phyloP scores from a whole-genome alignment of 2,329 filamentous ascomycete species.

The Neurospora sp. region DNA sequence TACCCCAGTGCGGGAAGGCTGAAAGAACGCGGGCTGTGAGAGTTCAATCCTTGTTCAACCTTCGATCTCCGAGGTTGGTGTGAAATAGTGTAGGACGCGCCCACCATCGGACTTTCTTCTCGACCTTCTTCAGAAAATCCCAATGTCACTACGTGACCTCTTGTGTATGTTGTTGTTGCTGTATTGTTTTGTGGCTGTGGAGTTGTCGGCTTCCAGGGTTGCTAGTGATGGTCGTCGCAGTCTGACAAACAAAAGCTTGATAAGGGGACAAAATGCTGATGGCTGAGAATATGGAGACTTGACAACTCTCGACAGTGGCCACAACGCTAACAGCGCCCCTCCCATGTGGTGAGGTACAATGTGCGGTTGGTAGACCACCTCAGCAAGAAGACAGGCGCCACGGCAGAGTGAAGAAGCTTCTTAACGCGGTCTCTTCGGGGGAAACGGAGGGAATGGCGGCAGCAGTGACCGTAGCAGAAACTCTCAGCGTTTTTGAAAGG shows the following conservation, averaged over 20 bases:
- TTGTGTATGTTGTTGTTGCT: not conserved
- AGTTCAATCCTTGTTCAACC: not conserved
- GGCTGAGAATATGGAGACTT: not conserved
- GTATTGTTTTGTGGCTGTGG: not conserved
- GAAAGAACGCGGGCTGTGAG: slow-evolving; percentile 12
- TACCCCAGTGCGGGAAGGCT: slow-evolving; percentile 19
- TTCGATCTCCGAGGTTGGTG: not conserved
- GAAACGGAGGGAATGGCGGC: not conserved
- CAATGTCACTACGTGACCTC: not conserved
- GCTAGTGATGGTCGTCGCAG: not conserved
- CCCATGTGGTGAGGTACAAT: not conserved
- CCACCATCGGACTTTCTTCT: not conserved
- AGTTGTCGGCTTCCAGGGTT: slow-evolving; percentile 4
- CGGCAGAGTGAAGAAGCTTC: not conserved
- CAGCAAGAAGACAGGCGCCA: slow-evolving; percentile 1
- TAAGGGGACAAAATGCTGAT: not conserved
- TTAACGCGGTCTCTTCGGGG: not conserved
- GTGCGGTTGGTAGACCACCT: not conserved
- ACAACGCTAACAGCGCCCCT: not conserved
- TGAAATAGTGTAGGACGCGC: not conserved
- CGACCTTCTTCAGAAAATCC: not conserved
- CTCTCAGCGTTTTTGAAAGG: not conserved
- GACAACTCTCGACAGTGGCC: not conserved
- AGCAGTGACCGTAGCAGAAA: not conserved
- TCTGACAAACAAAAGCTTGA: not conserved